phyloP scores from a whole-genome alignment of 352 stramenopile species.

The Phytophthora idaei region DNA sequence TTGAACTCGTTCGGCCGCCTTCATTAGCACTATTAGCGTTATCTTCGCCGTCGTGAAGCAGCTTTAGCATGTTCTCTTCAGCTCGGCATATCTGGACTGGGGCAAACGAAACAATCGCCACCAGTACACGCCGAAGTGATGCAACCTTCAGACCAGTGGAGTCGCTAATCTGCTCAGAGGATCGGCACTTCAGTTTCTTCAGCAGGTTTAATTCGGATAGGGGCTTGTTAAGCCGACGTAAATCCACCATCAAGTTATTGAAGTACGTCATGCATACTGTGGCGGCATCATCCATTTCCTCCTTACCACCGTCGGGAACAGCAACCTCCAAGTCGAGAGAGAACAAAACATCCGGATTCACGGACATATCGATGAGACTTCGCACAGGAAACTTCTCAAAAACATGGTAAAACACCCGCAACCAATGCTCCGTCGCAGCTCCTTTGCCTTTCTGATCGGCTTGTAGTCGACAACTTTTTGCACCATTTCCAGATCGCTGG shows the following conservation, averaged over 20 bases:
- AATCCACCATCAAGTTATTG: constrained; percentile 46
- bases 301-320: neutral
- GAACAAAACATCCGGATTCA: constrained; percentile 11
- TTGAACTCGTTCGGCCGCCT: neutral
- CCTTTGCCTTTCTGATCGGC: neutral
- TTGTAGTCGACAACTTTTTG: neutral
- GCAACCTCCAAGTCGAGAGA: constrained; percentile 20
- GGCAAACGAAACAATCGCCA: constrained; percentile 57
- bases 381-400: constrained; percentile 67
- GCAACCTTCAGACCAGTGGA: neutral
- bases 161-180: constrained; percentile 3
- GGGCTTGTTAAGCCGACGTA: constrained; percentile 46
- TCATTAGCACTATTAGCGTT: neutral
- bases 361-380: constrained; percentile 28
- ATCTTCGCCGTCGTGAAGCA: constrained; percentile 50
- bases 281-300: neutral
- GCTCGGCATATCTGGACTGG: constrained; percentile 77
- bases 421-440: constrained; percentile 18
- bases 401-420: constrained; percentile 52
- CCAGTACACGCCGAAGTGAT: constrained; percentile 9
- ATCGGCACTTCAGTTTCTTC: constrained; percentile 16
- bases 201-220: constrained; percentile 21
- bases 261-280: constrained; percentile 30
- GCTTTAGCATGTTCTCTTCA: constrained; percentile 54
- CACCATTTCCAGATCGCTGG: neutral